phyloP scores from a whole-genome alignment of 1,139 yeast species.

The Suhomyces coccinellae region DNA sequence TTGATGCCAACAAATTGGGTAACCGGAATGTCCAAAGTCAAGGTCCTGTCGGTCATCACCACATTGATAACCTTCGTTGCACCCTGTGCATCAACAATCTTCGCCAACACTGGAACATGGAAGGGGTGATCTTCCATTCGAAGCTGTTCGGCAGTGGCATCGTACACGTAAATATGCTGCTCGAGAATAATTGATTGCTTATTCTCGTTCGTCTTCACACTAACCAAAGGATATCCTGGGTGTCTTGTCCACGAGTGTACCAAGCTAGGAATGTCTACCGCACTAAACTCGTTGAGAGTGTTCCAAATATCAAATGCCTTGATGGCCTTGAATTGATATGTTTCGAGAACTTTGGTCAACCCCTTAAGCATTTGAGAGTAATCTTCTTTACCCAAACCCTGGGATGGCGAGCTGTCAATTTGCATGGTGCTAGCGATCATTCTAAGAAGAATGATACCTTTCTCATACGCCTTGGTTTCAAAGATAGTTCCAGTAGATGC shows the following conservation, averaged over 20 bases:
- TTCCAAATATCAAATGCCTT: conserved; percentile 63
- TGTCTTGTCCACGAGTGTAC: conserved; percentile 60
- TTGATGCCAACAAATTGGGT: conserved; percentile 36
- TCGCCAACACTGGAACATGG: conserved; percentile 55
- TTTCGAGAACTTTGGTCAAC: conserved; percentile 43
- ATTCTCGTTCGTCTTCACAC: conserved; percentile 32
- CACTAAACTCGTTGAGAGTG: conserved; percentile 29
- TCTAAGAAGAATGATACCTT: conserved; percentile 62
- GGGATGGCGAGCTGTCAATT: conserved; percentile 22
- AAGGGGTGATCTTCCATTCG: conserved; percentile 47
- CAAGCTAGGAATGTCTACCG: conserved; percentile 39
- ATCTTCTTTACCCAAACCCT: conserved; percentile 19
- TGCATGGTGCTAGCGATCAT: conserved; percentile 53
- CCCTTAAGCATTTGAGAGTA: conserved; percentile 32
- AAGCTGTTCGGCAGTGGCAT: conserved; percentile 24
- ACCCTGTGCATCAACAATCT: conserved; percentile 25
- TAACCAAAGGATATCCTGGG: conserved; percentile 59
- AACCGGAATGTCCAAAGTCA: conserved; percentile 33
- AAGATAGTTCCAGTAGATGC: conserved; percentile 45
- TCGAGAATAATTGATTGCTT: conserved; percentile 35
- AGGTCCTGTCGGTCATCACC: conserved; percentile 50
- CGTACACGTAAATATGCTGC: conserved; percentile 53
- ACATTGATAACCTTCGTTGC: conserved; percentile 37
- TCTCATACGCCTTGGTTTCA: conserved; percentile 57
- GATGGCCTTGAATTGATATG: conserved; percentile 37